A percentile compares a stretch with the other conserved stretches of the same genome.
Evolutionary conservation across 1,284 basidiomycete species (phyloP).

Genomic region (Trichosporon sp.): DNA sequence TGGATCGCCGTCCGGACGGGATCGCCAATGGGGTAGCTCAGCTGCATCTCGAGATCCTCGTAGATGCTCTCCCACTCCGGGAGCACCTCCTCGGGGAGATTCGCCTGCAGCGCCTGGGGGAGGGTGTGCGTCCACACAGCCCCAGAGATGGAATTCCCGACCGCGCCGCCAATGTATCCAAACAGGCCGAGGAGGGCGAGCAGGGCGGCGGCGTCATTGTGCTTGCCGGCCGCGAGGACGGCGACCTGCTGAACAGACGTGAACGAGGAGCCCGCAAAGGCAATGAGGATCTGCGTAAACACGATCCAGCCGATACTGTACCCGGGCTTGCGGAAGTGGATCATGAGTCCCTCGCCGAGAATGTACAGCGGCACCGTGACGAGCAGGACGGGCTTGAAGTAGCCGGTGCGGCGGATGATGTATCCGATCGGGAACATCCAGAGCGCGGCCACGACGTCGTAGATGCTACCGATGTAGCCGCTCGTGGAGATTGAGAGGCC

Average conservation of each 20-base stretch:
- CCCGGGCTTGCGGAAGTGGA: conserved; percentile 53
- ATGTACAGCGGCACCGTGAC: conserved; percentile 50
- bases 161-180: conserved; percentile 52
- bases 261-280: conserved; percentile 55
- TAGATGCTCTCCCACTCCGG: conserved; percentile 45
- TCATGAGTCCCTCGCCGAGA: conserved; percentile 56
- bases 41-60: conserved; percentile 42
- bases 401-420: conserved; percentile 51
- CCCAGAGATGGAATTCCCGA: conserved; percentile 54
- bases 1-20: conserved; percentile 43
- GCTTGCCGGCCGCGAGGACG: conserved; percentile 53
- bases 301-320: conserved; percentile 39
- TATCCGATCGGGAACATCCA: conserved; percentile 51
- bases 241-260: conserved; percentile 54
- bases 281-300: conserved; percentile 55
- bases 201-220: conserved; percentile 56
- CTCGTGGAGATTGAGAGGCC: conserved; percentile 51
- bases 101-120: conserved; percentile 42
- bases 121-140: conserved; percentile 58
- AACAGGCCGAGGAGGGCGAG: conserved; percentile 54
- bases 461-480: conserved; percentile 54
- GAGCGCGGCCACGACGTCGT: conserved; percentile 54
- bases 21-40: conserved; percentile 42
- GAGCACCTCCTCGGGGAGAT: conserved; percentile 47
- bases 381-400: conserved; percentile 53